Conservation (phyloP, 371 early-diverging fungal species). For the Parasitella parasitica region DNA sequence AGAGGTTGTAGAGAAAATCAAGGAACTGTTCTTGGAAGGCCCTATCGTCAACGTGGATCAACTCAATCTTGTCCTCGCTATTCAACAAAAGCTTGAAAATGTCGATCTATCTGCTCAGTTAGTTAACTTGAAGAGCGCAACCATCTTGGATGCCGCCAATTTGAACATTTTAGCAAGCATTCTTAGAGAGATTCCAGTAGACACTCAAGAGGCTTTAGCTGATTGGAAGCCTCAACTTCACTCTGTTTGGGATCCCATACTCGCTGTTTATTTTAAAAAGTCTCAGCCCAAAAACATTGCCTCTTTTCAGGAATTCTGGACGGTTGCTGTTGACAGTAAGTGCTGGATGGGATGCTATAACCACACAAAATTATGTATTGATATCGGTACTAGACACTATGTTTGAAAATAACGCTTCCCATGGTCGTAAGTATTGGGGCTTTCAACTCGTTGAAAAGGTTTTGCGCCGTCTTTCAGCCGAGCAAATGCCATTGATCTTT, state of each 20-base stretch:
- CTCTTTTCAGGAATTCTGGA: constrained; percentile 83
- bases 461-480: constrained; percentile 60
- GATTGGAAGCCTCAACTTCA: constrained; percentile 80
- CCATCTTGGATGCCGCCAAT: constrained; percentile 59
- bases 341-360: not conserved
- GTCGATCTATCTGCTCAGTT: constrained; percentile 37
- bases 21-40: constrained; percentile 53
- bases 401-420: constrained; percentile 69
- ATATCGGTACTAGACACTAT: constrained; percentile 53
- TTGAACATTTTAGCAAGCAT: constrained; percentile 53
- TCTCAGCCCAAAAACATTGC: constrained; percentile 33
- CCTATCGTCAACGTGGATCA: constrained; percentile 70
- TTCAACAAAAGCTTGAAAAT: constrained; percentile 50
- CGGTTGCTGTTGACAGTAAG: constrained; percentile 70
- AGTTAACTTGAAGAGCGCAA: constrained; percentile 50
- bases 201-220: constrained; percentile 52
- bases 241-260: constrained; percentile 75
- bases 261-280: constrained; percentile 53
- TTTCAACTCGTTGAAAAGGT: constrained; percentile 77
- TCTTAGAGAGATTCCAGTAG: constrained; percentile 47
- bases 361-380: not conserved
- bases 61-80: constrained; percentile 63
- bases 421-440: constrained; percentile 88
- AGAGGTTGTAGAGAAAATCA: constrained; percentile 46
- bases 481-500: constrained; percentile 74